Evolutionary conservation across 768 basidiomycete species (phyloP), one percentile per base, ranked within the genome.

Genomic region (Tricholoma terreum): DNA sequence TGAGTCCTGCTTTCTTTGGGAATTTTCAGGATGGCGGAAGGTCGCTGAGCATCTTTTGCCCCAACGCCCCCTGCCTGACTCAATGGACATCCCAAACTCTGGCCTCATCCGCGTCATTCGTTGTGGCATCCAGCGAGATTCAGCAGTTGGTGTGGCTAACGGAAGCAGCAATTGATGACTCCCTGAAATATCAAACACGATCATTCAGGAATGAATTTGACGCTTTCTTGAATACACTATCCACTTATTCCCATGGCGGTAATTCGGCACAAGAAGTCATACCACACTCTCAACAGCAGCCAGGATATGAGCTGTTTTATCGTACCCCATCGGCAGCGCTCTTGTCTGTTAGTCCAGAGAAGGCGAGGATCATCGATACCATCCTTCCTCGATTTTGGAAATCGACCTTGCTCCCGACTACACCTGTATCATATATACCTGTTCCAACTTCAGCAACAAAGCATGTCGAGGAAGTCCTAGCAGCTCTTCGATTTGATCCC

Each of bases 381-480:
- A 63, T 82, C 60, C 76, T 92, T n/a, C 92, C 90, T 1, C 78
- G 76, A 12, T 87, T 83, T 73, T 89, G 90, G 83, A 90, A 84
- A 60, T 80, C 87, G 7, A 82, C 82, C 14, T 75, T 84, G 1
- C 71, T 94, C 10, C 85, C 90, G 2, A 49, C 67, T 4, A 58
- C 62, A 0, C 84, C 87, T 9, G 61, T 78, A 3, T 48, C 79
- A 0, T 80, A 79, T 65, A 58, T 80, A 15, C 80, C 88, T 21
- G 86, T 94, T 19, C 83, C 86, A 0, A 60, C 76, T 14, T 66
- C 78, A 6, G 82, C 85, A 15, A 67, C 84, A 30, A 73, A 79
- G 4, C 80, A 80, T 58, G 77, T 93, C 40, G 76, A 80, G 51
- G 67, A 78, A 15, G 75, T 92, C 58, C 80, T 92, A 24, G 63